Percentiles rank a stretch among this genome's conserved stretches.
phyloP scores from a whole-genome alignment of 306 rosid genomes.

The Cicer pinnatifidum region DNA sequence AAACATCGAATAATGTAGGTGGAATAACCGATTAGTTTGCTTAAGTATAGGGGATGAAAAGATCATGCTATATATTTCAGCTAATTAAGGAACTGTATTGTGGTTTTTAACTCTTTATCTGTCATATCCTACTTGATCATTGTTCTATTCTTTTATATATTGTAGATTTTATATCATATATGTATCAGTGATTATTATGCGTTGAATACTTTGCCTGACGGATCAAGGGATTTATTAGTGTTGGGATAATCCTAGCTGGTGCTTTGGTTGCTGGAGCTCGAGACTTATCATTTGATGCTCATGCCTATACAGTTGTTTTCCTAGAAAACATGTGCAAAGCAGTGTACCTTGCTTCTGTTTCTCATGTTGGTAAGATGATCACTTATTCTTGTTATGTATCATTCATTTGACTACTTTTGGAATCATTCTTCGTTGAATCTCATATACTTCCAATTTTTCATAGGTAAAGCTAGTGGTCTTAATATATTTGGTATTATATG shows the following conservation, averaged over 20 bases:
- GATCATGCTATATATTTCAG: too few relatives aligned
- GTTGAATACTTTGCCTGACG: constrained; percentile 42
- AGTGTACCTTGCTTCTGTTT: constrained; percentile 64
- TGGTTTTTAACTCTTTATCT: too few relatives aligned
- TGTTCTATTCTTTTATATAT: too few relatives aligned
- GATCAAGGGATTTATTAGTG: constrained; percentile 61
- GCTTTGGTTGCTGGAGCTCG: constrained; percentile 72
- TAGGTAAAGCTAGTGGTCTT: constrained; percentile 80
- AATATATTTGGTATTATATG: constrained; percentile 82
- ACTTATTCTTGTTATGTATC: constrained; percentile 20
- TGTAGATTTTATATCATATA: too few relatives aligned
- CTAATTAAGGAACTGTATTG: too few relatives aligned
- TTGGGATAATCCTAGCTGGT: constrained; percentile 63
- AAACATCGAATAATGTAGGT: background rate
- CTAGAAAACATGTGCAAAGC: constrained; percentile 72
- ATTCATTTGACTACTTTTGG: constrained; percentile 12
- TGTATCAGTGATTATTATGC: constrained; percentile 1
- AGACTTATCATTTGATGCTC: constrained; percentile 68
- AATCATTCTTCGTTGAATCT: constrained; percentile 2
- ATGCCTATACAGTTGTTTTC: constrained; percentile 61
- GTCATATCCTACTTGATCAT: too few relatives aligned
- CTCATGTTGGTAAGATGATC: constrained; percentile 61
- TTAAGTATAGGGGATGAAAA: background rate
- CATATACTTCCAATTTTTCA: constrained; percentile 35
- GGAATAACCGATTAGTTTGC: background rate